Evolutionary conservation across 305 asterid genomes (phyloP).

Genomic region (Fraxinus albicans): DNA sequence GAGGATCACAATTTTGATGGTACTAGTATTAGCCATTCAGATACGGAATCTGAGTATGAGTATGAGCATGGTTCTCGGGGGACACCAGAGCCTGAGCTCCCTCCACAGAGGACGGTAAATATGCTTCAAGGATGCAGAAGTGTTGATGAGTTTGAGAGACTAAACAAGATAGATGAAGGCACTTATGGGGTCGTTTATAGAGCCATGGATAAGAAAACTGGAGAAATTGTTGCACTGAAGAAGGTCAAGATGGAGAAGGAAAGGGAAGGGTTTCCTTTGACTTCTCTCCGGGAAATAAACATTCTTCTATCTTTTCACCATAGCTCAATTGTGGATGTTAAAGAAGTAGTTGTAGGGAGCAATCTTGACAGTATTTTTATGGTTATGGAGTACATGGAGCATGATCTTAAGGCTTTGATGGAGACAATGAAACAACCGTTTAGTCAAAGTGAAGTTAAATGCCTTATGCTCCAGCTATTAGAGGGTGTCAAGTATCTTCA

Average conservation of each 20-base stretch:
- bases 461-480: conserved; percentile 90
- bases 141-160: conserved; percentile 83
- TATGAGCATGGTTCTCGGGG: conserved; percentile 48
- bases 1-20: conserved; percentile 38
- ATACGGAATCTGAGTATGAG: conserved; percentile 56
- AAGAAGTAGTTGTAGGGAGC: conserved; percentile 86
- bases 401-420: conserved; percentile 83
- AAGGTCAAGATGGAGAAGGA: conserved; percentile 96
- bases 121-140: conserved; percentile 98
- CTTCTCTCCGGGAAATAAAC: conserved; percentile 84
- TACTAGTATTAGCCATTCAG: conserved; percentile 48
- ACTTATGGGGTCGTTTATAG: conserved; percentile 91
- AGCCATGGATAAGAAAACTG: conserved; percentile 82
- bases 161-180: conserved; percentile 93
- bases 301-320: conserved; percentile 81
- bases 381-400: conserved; percentile 99
- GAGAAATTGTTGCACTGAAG: conserved; percentile 92
- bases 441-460: conserved; percentile 90
- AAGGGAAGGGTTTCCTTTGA: conserved; percentile 91
- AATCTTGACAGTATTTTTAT: conserved; percentile 74
- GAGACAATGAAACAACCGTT: conserved; percentile 86
- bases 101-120: conserved; percentile 66
- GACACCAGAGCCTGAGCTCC: conserved; percentile 44
- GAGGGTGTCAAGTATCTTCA: conserved; percentile 83
- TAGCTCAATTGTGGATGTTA: conserved; percentile 81